Percentiles rank a stretch among this genome's conserved stretches.
phyloP scores from a whole-genome alignment of 2,329 filamentous ascomycete species.

The Diaporthe vaccinii region DNA sequence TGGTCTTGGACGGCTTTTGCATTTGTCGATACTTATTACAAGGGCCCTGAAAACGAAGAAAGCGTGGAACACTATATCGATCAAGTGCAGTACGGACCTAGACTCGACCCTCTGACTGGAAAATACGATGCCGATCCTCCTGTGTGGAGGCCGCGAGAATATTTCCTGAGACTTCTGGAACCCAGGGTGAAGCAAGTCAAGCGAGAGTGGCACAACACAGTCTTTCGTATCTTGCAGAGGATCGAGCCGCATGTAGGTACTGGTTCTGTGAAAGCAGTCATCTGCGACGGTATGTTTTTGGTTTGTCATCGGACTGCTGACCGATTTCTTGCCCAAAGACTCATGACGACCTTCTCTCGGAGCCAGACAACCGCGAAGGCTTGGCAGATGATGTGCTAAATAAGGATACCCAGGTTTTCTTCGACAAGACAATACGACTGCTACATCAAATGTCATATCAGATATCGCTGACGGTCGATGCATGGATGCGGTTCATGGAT shows the following conservation, averaged over 20 bases:
- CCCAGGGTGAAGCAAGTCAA: conserved; percentile 1
- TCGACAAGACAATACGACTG: background rate
- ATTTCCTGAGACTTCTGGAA: background rate
- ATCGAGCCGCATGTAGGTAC: background rate
- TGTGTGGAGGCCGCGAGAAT: conserved; percentile 7
- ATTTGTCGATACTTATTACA: conserved; percentile 6
- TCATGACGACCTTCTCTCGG: conserved; percentile 9
- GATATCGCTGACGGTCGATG: background rate
- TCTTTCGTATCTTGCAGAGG: conserved; percentile 6
- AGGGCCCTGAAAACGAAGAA: background rate
- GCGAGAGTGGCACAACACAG: conserved; percentile 18
- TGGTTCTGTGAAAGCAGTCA: no score
- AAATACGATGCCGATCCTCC: background rate
- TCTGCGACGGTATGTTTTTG: no score
- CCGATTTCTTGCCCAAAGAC: background rate
- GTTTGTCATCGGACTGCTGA: background rate
- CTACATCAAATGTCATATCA: conserved; percentile 10
- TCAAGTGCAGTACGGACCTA: background rate
- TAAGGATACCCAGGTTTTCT: background rate
- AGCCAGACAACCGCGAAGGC: background rate
- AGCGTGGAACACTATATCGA: background rate
- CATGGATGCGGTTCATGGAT: background rate
- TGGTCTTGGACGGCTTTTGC: conserved; percentile 14
- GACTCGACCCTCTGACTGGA: background rate
- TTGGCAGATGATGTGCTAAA: background rate